These are phyloP conservation scores for Podospora anserina DNA, from an alignment of 495 filamentous ascomycete species.

Conservation along the genomic window DNA sequence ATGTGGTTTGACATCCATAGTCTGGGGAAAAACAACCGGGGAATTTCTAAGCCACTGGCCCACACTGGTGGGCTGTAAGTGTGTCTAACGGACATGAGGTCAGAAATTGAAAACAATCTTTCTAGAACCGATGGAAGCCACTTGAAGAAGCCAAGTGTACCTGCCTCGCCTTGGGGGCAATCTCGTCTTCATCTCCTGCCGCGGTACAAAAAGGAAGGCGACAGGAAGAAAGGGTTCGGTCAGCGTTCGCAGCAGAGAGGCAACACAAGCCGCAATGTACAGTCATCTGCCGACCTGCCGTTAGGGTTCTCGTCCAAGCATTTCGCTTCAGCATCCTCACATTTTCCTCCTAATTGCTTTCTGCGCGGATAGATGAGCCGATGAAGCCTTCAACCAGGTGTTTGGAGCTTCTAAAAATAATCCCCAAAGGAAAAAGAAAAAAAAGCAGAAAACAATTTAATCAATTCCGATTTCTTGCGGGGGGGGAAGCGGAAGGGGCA, in stretches of 20 bases:
- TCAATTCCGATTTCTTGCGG: conserved; percentile 8
- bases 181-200: neutral
- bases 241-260: neutral
- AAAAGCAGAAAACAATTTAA: conserved; percentile 18
- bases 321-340: neutral
- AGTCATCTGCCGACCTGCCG: conserved; percentile 3
- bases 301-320: neutral
- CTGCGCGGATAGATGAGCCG: neutral
- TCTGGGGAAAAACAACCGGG: neutral
- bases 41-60: neutral
- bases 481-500: neutral
- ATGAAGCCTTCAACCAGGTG: conserved; percentile 13
- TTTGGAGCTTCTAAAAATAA: conserved; percentile 4
- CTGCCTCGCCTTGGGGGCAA: neutral
- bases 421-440: neutral
- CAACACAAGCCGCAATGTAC: neutral
- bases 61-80: neutral
- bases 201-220: conserved; percentile 3
- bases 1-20: neutral
- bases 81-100: neutral
- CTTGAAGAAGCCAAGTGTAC: neutral
- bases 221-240: neutral
- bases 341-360: neutral
- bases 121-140: conserved; percentile 7
- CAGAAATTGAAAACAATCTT: neutral